phyloP scores from a whole-genome alignment of 2,329 filamentous ascomycete species.

The Tolypocladium guangdongense region DNA sequence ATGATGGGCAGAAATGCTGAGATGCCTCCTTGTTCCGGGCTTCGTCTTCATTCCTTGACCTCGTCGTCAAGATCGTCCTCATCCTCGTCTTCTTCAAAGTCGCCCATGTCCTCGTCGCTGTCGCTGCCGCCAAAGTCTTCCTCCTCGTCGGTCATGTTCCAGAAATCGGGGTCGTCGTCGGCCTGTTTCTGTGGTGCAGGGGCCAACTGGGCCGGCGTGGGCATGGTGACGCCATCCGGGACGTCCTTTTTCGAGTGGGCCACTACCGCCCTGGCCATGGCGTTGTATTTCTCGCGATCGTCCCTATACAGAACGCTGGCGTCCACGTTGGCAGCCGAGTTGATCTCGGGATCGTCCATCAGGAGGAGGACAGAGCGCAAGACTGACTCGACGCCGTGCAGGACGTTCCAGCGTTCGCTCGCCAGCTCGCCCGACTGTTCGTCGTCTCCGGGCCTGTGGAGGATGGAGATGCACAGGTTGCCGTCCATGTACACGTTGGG shows the following conservation, averaged over 20 bases:
- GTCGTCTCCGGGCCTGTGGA: conserved; percentile 86
- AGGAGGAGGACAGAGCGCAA: conserved; percentile 85
- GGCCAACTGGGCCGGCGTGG: conserved; percentile 54
- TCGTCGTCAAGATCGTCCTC: conserved; percentile 33
- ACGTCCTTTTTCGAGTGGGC: conserved; percentile 69
- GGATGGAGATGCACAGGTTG: conserved; percentile 89
- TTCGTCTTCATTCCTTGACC: conserved; percentile 1
- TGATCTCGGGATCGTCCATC: conserved; percentile 88
- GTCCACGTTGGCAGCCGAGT: conserved; percentile 89
- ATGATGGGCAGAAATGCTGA: no score
- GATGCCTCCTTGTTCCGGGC: background rate
- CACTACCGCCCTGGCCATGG: conserved; percentile 57
- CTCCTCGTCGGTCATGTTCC: conserved; percentile 66
- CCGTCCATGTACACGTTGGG: conserved; percentile 91
- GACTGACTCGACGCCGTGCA: conserved; percentile 90
- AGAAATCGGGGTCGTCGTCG: conserved; percentile 71
- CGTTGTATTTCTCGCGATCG: conserved; percentile 56
- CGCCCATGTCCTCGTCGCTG: conserved; percentile 50
- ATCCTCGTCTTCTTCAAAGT: conserved; percentile 49
- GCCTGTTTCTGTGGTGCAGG: conserved; percentile 48
- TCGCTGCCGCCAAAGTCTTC: conserved; percentile 71
- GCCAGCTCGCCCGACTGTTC: conserved; percentile 84
- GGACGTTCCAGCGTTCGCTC: conserved; percentile 86
- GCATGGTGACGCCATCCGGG: conserved; percentile 71
- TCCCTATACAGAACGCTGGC: conserved; percentile 80